Base-by-base conservation (phyloP, 441 rosid species). In the Daphne laureola region DNA sequence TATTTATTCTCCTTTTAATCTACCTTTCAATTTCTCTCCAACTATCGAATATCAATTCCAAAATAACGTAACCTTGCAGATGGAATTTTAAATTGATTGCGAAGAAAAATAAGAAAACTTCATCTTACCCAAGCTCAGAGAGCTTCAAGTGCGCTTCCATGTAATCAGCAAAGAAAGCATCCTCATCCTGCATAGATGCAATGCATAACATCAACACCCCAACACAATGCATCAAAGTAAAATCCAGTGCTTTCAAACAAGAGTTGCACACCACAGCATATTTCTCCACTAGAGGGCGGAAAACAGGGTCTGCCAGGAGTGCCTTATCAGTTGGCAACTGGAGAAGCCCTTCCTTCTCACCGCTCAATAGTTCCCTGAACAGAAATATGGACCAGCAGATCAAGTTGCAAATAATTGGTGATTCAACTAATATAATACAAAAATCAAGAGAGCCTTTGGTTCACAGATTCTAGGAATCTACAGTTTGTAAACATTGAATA, bases 231-330 rank as follows among this genome's bases (percentile, higher is more conserved):
- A 21, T 12, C 12, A 15, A 3, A 5, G 8, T 14, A 5, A 14
- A 4, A 36, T 0, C 21, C 5, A 21, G 16, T 3, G 26, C 0
- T 8, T 12, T 3, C 0, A 4, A 59, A 40, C 8, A 31, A 14
- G 50, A 16, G 55, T 23, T 40, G 40, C 81, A 1, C 46, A 86
- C 98, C 21, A 67, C 78, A 13, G 97, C 97, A 73, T 86, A 92
- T 81, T 89, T 92, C 38, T 89, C 96, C 17, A 89, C 97, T 5
- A 69, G 53, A 13, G 96, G 87, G 45, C 87, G 90, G 92, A 92
- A 92, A 15, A 66, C 75, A 8, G 92, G 92, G 58, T 92, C 98
- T 0, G 64, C 26, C 14, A 92, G 66, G 23, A 92, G 96, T 26
- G 82, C 82, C 78, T 81, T 81, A 77, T 92, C 98, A 9, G 90